Evolutionary conservation across 139 green algal genomes (phyloP).

Genomic region (Chlorella sp.): DNA sequence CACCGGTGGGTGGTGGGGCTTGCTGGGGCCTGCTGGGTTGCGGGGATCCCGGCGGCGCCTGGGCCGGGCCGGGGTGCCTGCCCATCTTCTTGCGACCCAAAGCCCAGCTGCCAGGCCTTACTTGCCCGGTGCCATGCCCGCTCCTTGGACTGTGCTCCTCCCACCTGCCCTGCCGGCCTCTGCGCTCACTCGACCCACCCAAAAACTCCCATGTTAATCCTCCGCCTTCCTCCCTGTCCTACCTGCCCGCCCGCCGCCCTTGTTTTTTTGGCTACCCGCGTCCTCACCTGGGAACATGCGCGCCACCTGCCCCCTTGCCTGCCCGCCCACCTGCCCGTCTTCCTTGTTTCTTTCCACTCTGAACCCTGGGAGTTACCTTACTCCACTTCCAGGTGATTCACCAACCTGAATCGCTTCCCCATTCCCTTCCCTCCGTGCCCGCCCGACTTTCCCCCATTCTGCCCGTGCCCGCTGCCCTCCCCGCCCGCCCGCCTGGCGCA

Average conservation of each 20-base stretch:
- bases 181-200: neutral
- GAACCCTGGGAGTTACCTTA: too few relatives aligned
- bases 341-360: neutral
- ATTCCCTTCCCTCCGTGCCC: neutral
- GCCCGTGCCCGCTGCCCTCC: neutral
- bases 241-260: neutral
- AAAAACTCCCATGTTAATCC: neutral
- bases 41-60: too few relatives aligned
- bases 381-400: constrained; percentile 26
- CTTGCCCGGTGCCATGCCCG: neutral
- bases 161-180: neutral
- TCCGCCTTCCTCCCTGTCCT: too few relatives aligned
- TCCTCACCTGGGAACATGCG: too few relatives aligned
- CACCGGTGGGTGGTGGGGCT: constrained; percentile 9
- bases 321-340: neutral
- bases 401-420: constrained; percentile 47
- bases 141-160: neutral
- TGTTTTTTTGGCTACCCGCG: neutral
- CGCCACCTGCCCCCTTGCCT: neutral
- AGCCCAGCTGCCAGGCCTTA: neutral
- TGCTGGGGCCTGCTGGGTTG: neutral
- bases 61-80: neutral
- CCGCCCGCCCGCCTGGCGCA: neutral
- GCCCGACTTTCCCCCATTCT: neutral
- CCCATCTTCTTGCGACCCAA: neutral